These are phyloP conservation scores for Cladophialophora immunda DNA, from an alignment of 2,329 filamentous ascomycete genomes.

Conservation along the genomic window DNA sequence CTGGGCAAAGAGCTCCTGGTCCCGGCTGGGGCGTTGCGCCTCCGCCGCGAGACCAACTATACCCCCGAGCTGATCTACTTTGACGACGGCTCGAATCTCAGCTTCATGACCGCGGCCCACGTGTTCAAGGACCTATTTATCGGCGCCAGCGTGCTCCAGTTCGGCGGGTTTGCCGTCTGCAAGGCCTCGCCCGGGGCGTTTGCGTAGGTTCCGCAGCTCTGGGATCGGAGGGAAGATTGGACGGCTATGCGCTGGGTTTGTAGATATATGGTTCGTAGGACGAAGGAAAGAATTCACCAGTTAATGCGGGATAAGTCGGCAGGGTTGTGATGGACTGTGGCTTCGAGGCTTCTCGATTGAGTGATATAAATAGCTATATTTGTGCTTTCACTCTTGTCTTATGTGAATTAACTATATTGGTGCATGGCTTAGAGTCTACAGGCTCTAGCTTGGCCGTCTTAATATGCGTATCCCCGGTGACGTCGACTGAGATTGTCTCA, in stretches of 20 bases:
- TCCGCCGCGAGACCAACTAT: constrained; percentile 28
- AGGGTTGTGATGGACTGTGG: no score
- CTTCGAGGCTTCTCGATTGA: background rate
- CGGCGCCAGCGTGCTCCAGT: constrained; percentile 28
- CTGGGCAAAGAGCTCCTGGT: constrained; percentile 35
- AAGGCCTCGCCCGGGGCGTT: constrained; percentile 22
- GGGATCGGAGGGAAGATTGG: no score
- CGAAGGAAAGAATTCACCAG: background rate
- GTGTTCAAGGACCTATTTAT: constrained; percentile 26
- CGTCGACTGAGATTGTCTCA: no score
- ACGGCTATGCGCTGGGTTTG: no score
- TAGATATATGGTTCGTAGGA: no score
- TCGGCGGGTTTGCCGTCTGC: constrained; percentile 32
- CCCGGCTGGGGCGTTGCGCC: constrained; percentile 29
- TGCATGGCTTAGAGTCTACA: background rate
- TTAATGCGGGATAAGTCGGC: background rate
- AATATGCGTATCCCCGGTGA: background rate
- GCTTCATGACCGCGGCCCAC: constrained; percentile 34
- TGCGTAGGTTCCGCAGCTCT: background rate
- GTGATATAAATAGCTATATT: background rate
- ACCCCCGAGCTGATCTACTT: constrained; percentile 31
- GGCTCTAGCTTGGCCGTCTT: background rate
- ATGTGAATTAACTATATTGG: background rate
- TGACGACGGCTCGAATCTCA: constrained; percentile 32
- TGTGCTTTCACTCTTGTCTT: background rate